Base-by-base conservation (phyloP, 108 stramenopile species). In the Seminavis robusta region DNA sequence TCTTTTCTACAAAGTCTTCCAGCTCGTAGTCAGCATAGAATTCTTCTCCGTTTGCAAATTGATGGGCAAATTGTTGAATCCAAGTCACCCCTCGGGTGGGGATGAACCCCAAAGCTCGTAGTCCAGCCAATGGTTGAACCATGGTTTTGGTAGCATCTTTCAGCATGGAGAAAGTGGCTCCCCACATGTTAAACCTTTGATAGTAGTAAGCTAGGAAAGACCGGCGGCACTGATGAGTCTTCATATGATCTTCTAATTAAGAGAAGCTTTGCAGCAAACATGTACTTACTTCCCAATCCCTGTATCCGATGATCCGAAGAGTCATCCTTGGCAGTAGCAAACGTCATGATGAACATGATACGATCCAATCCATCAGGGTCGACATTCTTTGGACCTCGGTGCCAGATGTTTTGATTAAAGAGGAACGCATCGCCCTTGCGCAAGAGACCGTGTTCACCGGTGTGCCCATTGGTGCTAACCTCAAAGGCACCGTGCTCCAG, bases 151-250 rank as follows among this genome's bases (percentile, higher is more conserved):
- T 10, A 13, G 49, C 60, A 47, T 67, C 38, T 20, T 56, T 47
- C 2, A 78, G 33, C 51, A 73, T 72, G 10, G 43, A 26, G 37
- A 60, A 69, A 1, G 67, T 59, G 52, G 69, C 63, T 28, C 77
- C 77, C 71, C 71, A 78, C 63, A 65, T 60, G 23, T 56, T 53
- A 53, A 60, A 67, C 36, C 68, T 39, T 36, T 56, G 44, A 34
- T 78, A 73, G 33, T 69, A 78, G 33, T 73, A 78, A 6, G 77
- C n/a, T n/a, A n/a, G n/a, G n/a, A n/a, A n/a, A n/a, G n/a, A n/a
- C n/a, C n/a, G n/a, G n/a, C n/a, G n/a, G n/a, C n/a, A n/a, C n/a
- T n/a, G n/a, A n/a, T n/a, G n/a, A n/a, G n/a, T n/a, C n/a, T n/a
- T n/a, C n/a, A n/a, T n/a, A n/a, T n/a, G n/a, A n/a, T n/a, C n/a